phyloP scores from a whole-genome alignment of 257 asterid genomes.

The Fraxinus pennsylvanica region DNA sequence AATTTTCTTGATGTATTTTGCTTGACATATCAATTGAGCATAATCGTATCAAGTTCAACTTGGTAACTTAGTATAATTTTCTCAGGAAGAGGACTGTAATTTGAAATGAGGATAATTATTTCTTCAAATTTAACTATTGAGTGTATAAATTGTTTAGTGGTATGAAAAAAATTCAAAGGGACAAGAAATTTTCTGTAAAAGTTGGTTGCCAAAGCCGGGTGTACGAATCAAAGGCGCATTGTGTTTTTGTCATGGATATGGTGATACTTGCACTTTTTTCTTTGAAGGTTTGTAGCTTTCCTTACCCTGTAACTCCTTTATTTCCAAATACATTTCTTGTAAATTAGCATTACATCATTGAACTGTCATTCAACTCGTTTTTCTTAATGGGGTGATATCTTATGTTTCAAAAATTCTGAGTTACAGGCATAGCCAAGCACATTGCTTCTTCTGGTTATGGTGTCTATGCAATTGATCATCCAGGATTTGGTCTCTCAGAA shows the following conservation, averaged over 20 bases:
- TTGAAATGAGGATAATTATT: background rate
- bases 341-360: background rate
- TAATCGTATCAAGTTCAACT: background rate
- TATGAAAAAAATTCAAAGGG: constrained; percentile 75
- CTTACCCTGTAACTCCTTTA: background rate
- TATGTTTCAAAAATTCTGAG: constrained; percentile 11
- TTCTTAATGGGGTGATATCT: background rate
- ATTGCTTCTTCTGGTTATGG: constrained; percentile 90
- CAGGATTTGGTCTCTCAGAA: constrained; percentile 96
- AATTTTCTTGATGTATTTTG: background rate
- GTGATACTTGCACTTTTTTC: constrained; percentile 99
- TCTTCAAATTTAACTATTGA: constrained; percentile 7
- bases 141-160: constrained; percentile 58
- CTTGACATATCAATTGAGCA: no score
- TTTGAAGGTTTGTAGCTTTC: constrained; percentile 71
- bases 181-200: constrained; percentile 85
- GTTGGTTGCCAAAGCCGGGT: constrained; percentile 96
- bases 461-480: constrained; percentile 92
- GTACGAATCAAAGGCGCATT: constrained; percentile 84
- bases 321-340: background rate
- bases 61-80: background rate
- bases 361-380: background rate
- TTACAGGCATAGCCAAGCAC: constrained; percentile 85
- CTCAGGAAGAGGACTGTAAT: background rate
- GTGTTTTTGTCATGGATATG: constrained; percentile 95